Conservation (phyloP, 2,329 filamentous ascomycete genomes). For the Neurospora sp. region DNA sequence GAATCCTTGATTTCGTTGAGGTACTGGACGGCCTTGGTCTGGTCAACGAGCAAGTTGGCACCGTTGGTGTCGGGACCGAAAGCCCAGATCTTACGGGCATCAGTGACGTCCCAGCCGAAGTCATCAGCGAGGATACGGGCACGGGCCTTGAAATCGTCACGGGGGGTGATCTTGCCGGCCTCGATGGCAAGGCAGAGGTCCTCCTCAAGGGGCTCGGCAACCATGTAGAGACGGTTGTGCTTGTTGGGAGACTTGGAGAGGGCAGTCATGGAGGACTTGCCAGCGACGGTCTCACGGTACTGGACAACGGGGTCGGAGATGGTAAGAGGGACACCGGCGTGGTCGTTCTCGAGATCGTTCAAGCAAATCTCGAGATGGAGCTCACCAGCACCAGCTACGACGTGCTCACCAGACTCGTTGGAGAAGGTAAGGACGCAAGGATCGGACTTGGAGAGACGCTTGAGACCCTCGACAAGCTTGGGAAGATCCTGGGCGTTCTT, state of each 20-base stretch:
- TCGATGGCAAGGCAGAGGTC: slow-evolving; percentile 89
- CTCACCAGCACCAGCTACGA: slow-evolving; percentile 98
- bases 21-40: slow-evolving; percentile 99
- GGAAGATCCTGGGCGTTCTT: slow-evolving; percentile 99
- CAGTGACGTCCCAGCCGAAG: slow-evolving; percentile 97
- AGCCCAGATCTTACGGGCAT: slow-evolving; percentile 99
- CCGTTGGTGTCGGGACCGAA: slow-evolving; percentile 97
- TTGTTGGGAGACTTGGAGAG: slow-evolving; percentile 99
- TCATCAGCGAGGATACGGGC: slow-evolving; percentile 94
- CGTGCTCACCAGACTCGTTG: slow-evolving; percentile 90
- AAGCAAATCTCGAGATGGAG: slow-evolving; percentile 99
- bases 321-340: slow-evolving; percentile 95
- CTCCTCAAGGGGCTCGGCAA: slow-evolving; percentile 82
- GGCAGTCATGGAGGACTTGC: slow-evolving; percentile 83
- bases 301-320: slow-evolving; percentile 97
- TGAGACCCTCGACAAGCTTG: slow-evolving; percentile 99
- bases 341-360: slow-evolving; percentile 99
- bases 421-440: slow-evolving; percentile 92
- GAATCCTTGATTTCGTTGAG: slow-evolving; percentile 99
- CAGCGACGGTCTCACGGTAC: slow-evolving; percentile 92
- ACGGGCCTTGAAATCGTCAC: slow-evolving; percentile 98
- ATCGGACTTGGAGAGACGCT: slow-evolving; percentile 99
- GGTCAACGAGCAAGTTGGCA: slow-evolving; percentile 97
- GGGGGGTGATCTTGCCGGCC: slow-evolving; percentile 78
- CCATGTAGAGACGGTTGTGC: slow-evolving; percentile 99